Percentiles rank a stretch among this genome's conserved stretches.
Conservation (phyloP, 2,329 filamentous ascomycete species). For the Teratosphaeria destructans region DNA sequence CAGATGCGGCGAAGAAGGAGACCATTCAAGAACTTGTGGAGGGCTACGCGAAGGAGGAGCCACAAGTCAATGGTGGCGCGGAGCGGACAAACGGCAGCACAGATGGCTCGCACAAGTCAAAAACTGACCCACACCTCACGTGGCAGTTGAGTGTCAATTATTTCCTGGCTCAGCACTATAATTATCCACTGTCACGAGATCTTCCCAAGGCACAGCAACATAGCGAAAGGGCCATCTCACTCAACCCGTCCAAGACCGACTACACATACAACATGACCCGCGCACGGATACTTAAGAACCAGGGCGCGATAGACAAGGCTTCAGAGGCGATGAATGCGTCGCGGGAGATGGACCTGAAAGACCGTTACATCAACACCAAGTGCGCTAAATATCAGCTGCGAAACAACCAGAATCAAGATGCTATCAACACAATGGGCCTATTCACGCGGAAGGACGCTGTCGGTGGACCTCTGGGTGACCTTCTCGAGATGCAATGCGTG, state of each 20-base stretch:
- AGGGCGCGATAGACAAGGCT: slow-evolving; percentile 67
- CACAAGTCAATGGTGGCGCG: slow-evolving; percentile 17
- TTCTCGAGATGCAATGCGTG: slow-evolving; percentile 96
- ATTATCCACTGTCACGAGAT: slow-evolving; percentile 79
- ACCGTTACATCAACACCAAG: slow-evolving; percentile 98
- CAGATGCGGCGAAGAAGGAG: slow-evolving; percentile 65
- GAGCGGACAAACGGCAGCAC: slow-evolving; percentile 17
- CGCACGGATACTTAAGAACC: slow-evolving; percentile 88
- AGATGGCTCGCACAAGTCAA: slow-evolving; percentile 32
- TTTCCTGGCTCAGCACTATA: slow-evolving; percentile 94
- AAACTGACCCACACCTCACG: slow-evolving; percentile 42
- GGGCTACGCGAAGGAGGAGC: slow-evolving; percentile 51
- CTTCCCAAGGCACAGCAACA: slow-evolving; percentile 70
- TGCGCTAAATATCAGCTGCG: slow-evolving; percentile 92
- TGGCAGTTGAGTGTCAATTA: slow-evolving; percentile 76
- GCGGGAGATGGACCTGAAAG: slow-evolving; percentile 72
- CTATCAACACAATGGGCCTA: slow-evolving; percentile 77
- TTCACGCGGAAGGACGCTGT: slow-evolving; percentile 88
- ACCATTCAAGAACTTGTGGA: slow-evolving; percentile 65
- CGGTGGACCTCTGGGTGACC: slow-evolving; percentile 77
- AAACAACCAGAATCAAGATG: slow-evolving; percentile 80
- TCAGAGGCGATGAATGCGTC: slow-evolving; percentile 82
- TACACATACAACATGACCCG: slow-evolving; percentile 92
- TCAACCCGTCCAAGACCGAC: slow-evolving; percentile 73
- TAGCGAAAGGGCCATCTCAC: slow-evolving; percentile 71